phyloP scores from a whole-genome alignment of 805 yeast species.

The Komagataella ulmi region DNA sequence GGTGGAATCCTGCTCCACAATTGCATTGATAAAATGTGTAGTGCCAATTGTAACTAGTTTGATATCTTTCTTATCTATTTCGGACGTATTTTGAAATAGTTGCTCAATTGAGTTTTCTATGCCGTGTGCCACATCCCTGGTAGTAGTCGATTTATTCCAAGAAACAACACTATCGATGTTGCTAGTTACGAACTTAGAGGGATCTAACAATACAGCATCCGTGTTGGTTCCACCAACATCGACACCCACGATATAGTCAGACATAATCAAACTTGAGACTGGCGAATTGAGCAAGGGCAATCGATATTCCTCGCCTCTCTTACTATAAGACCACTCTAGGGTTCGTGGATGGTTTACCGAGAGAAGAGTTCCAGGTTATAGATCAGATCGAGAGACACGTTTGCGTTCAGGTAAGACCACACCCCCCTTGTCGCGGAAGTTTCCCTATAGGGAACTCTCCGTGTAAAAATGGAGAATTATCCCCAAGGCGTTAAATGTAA shows the following conservation, averaged over 20 bases:
- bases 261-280: neutral
- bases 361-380: too few species aligned
- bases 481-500: neutral
- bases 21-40: slow-evolving; percentile 38
- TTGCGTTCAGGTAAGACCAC: neutral
- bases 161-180: neutral
- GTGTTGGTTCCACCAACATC: slow-evolving; percentile 43
- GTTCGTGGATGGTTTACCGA: too few species aligned
- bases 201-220: slow-evolving; percentile 30
- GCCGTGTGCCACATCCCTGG: slow-evolving; percentile 29
- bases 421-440: neutral
- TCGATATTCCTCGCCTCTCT: too few species aligned
- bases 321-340: too few species aligned
- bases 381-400: too few species aligned
- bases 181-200: slow-evolving; percentile 9
- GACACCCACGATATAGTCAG: slow-evolving; percentile 17
- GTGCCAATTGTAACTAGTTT: slow-evolving; percentile 35
- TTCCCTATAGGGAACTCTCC: neutral
- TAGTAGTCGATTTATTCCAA: slow-evolving; percentile 29
- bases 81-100: slow-evolving; percentile 14
- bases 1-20: slow-evolving; percentile 28
- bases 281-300: too few species aligned
- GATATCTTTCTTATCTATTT: slow-evolving; percentile 14
- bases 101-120: slow-evolving; percentile 21
- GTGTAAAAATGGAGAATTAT: neutral